A percentile compares a stretch with the other conserved stretches of the same genome.
Conservation (phyloP, 2,329 filamentous ascomycete genomes). For the Exophiala phaeomuriformis region DNA sequence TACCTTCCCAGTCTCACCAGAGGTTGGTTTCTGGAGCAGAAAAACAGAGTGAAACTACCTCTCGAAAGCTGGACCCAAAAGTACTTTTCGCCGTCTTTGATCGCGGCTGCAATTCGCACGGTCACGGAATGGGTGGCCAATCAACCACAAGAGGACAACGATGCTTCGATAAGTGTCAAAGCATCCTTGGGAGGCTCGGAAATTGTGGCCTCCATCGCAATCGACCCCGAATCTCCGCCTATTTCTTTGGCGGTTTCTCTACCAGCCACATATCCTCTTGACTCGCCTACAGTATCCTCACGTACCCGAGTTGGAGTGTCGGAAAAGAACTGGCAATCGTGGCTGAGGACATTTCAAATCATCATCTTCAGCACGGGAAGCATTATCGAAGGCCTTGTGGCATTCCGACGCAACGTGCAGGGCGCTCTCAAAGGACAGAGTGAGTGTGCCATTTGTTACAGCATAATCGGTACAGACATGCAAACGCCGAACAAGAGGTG, state of each 20-base stretch:
- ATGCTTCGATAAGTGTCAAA: slow-evolving; percentile 55
- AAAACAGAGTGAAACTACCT: slow-evolving; percentile 68
- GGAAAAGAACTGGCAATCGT: slow-evolving; percentile 86
- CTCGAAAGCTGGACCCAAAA: slow-evolving; percentile 81
- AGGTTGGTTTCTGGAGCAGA: slow-evolving; percentile 74
- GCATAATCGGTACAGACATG: slow-evolving; percentile 80
- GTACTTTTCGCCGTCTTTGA: slow-evolving; percentile 46
- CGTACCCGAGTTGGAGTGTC: slow-evolving; percentile 78
- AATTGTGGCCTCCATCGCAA: slow-evolving; percentile 72
- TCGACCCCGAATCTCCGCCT: slow-evolving; percentile 78
- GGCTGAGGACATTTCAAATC: slow-evolving; percentile 81
- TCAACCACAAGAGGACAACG: slow-evolving; percentile 43
- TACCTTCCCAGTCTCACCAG: slow-evolving; percentile 73
- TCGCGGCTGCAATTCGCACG: slow-evolving; percentile 35
- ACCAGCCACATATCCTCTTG: slow-evolving; percentile 74
- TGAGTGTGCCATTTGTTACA: slow-evolving; percentile 96
- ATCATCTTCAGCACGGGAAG: slow-evolving; percentile 89
- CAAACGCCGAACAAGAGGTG: slow-evolving; percentile 88
- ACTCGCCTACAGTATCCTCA: slow-evolving; percentile 66
- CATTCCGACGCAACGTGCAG: slow-evolving; percentile 79
- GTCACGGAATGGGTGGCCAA: slow-evolving; percentile 38
- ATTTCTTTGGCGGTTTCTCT: slow-evolving; percentile 77
- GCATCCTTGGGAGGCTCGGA: slow-evolving; percentile 65
- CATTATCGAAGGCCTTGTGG: slow-evolving; percentile 76
- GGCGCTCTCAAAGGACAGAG: slow-evolving; percentile 85